These are phyloP conservation scores for Penicillium bovifimosum DNA, from an alignment of 495 filamentous ascomycete species.

Conservation along the genomic window DNA sequence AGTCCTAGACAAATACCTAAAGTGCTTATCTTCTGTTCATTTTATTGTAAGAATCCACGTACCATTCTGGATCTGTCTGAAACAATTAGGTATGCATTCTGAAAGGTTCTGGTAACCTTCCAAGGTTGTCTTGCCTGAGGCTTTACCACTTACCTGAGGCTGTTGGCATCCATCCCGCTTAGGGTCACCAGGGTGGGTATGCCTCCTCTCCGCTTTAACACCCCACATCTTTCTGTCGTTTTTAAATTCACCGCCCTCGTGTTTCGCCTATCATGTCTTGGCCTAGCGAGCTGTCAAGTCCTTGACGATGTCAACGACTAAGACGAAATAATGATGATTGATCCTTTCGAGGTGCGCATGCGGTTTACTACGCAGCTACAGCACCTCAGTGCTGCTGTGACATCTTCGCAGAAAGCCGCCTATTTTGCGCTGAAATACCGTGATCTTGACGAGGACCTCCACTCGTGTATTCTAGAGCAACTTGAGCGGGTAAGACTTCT, in stretches of 20 bases:
- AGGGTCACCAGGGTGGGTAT: no score
- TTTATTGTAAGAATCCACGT: no score
- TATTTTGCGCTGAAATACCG: conserved; percentile 89
- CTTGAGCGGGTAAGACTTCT: conserved; percentile 62
- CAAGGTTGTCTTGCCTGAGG: no score
- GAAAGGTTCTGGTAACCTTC: no score
- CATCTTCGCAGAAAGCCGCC: conserved; percentile 85
- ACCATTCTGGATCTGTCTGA: no score
- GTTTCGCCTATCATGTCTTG: conserved; percentile 1
- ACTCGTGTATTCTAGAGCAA: conserved; percentile 94
- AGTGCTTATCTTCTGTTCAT: no score
- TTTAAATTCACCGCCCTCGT: background rate
- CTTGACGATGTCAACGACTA: background rate
- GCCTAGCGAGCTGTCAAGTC: background rate
- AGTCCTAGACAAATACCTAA: background rate
- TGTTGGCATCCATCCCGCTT: no score
- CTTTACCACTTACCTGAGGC: no score
- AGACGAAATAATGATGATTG: conserved; percentile 56
- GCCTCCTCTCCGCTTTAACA: background rate
- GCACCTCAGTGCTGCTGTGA: conserved; percentile 81
- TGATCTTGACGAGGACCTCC: conserved; percentile 92
- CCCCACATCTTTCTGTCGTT: background rate
- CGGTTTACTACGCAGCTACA: conserved; percentile 86
- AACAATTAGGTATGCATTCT: no score
- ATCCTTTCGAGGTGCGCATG: conserved; percentile 98